Base-by-base conservation (phyloP, 2,329 filamentous ascomycete species). In the Phaeoacremonium minimum region DNA sequence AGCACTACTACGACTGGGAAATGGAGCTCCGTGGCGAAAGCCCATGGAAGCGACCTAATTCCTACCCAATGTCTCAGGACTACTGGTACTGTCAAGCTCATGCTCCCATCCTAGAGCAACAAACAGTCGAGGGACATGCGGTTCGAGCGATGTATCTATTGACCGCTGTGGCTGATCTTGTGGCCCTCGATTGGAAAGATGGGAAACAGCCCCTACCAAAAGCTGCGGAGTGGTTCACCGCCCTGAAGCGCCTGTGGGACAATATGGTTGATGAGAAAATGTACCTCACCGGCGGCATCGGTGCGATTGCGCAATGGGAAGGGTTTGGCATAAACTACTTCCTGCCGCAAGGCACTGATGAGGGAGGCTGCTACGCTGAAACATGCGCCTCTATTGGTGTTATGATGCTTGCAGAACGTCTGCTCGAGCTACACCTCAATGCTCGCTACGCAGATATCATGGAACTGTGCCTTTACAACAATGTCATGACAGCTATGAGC, bases 241-340 rank as follows among this genome's bases (percentile, higher is more conserved):
- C 73, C 2, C 46, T 80, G 0, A 50, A 59, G 16, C 57, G 66
- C 7, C 55, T 81, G 4, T 83, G 77, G 77, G 51, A 66, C 19
- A 78, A 80, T 43, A 80, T 80, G 73, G 67, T 77, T 0, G 61
- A 74, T 28, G 67, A 66, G 38, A 82, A 80, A 49, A 77, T 81
- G 70, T 83, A 78, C 39, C 49, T 79, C 13, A 83, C 78, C 0
- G 78, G 77, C 2, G 77, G 76, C 1, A 71, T 82, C 33, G 78
- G 78, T 1, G 69, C 64, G 1, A 66, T 76, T 28, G 63, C 69
- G 44, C 71, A 79, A 48, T 77, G 71, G 71, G 71, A 81, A 52
- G 75, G 77, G 4, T 80, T 82, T 47, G 75, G 75, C 0, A 61
- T 69, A 28, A 67, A 77, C 42, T 77, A 79, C 47, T 77, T 77